A percentile compares a stretch with the other conserved stretches of the same genome.
These are phyloP conservation scores for Scopulariopsis brevicaulis DNA, from an alignment of 2,329 filamentous ascomycete genomes.

Conservation along the genomic window DNA sequence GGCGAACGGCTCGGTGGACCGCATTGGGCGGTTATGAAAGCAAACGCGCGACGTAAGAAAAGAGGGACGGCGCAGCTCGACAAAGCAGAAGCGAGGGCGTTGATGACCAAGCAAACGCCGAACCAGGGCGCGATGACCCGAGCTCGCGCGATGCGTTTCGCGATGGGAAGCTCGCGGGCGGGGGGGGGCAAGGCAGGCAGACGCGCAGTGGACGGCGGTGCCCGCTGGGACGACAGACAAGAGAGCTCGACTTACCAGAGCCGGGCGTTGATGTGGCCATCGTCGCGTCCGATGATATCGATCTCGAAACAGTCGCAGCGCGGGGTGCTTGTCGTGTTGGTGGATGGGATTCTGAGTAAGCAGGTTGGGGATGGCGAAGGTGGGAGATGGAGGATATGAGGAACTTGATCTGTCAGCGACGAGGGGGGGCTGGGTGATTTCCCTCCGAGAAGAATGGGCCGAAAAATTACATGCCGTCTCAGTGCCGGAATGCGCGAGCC, in stretches of 20 bases:
- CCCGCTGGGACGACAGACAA: neutral
- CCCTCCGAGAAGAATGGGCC: neutral
- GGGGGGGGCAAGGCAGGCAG: neutral
- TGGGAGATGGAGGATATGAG: slow-evolving; percentile 5
- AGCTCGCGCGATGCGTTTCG: neutral
- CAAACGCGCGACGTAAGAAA: neutral
- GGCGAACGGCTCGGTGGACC: neutral
- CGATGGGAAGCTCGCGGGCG: neutral
- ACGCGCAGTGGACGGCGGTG: neutral
- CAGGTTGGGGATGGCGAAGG: slow-evolving; percentile 3
- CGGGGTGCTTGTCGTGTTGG: slow-evolving; percentile 5
- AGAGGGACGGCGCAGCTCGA: neutral
- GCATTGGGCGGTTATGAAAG: neutral
- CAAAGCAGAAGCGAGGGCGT: neutral
- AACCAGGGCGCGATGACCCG: neutral
- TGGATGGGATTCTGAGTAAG: slow-evolving; percentile 5
- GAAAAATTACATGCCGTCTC: neutral
- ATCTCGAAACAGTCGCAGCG: slow-evolving; percentile 2
- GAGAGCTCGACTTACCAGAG: slow-evolving; percentile 3
- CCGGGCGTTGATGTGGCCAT: slow-evolving; percentile 3
- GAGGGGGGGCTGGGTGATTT: neutral
- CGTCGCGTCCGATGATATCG: slow-evolving; percentile 4
- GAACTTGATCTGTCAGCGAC: slow-evolving; percentile 4
- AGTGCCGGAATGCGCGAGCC: neutral
- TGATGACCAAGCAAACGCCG: slow-evolving; percentile 1